phyloP scores from a whole-genome alignment of 805 yeast genomes.

The Brettanomyces anomalus region DNA sequence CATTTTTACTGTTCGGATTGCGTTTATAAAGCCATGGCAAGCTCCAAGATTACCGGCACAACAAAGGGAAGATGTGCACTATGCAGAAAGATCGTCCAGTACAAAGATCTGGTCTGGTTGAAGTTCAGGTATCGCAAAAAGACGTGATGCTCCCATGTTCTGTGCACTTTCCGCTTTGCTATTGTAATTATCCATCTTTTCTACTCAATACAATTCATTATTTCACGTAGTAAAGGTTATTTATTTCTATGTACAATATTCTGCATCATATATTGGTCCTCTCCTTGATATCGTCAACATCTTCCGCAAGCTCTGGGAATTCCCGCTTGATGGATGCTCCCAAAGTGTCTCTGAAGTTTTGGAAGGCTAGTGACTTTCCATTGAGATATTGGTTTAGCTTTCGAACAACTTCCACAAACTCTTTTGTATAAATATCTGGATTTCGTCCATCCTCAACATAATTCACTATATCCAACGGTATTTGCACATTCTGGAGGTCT shows the following conservation, averaged over 20 bases:
- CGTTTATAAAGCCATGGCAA: constrained; percentile 39
- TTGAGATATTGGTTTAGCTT: constrained; percentile 80
- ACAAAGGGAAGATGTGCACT: constrained; percentile 25
- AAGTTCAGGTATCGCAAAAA: constrained; percentile 12
- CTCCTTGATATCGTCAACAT: constrained; percentile 46
- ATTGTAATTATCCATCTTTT: too few relatives aligned
- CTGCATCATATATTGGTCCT: constrained; percentile 2
- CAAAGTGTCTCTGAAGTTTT: constrained; percentile 49
- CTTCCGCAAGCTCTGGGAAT: constrained; percentile 63
- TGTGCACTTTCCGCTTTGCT: too few relatives aligned
- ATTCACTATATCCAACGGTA: constrained; percentile 79
- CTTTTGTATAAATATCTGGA: constrained; percentile 95
- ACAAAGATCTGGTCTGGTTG: constrained; percentile 25
- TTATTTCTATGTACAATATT: too few relatives aligned
- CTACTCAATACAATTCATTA: too few relatives aligned
- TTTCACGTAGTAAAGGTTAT: too few relatives aligned
- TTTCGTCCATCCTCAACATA: constrained; percentile 95
- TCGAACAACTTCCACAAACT: constrained; percentile 89
- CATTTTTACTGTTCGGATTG: constrained; percentile 49
- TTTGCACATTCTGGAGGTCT: constrained; percentile 33
- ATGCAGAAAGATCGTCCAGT: constrained; percentile 23
- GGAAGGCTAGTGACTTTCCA: constrained; percentile 66
- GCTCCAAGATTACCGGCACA: constrained; percentile 26
- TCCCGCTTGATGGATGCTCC: constrained; percentile 64
- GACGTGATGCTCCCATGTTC: not conserved